Conservation (phyloP, 202 grass and related monocot genomes). For the Sporobolus alterniflorus region DNA sequence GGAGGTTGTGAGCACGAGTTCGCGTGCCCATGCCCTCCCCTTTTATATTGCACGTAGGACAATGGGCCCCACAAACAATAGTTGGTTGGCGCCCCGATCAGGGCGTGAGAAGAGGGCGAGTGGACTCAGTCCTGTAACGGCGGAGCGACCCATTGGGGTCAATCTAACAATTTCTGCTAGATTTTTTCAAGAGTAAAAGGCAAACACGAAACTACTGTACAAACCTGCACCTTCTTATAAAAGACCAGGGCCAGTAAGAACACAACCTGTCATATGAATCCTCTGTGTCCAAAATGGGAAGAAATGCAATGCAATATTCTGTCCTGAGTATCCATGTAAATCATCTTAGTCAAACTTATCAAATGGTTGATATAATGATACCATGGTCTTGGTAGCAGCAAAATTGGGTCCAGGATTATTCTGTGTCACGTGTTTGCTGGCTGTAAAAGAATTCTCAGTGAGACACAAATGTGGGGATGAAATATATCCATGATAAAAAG, state of each 20-base stretch:
- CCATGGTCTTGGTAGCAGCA: not conserved
- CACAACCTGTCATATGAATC: slow-evolving; percentile 6
- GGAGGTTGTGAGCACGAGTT: too few species aligned
- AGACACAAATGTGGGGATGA: slow-evolving; percentile 6
- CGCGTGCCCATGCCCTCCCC: too few species aligned
- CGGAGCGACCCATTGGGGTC: too few species aligned
- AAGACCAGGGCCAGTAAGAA: not conserved
- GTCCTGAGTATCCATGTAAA: not conserved
- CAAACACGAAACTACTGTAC: not conserved
- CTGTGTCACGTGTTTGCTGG: not conserved
- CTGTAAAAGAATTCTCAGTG: slow-evolving; percentile 1
- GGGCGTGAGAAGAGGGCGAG: too few species aligned
- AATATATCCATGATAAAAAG: not conserved
- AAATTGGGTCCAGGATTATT: not conserved
- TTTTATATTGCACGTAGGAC: too few species aligned
- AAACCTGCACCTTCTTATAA: not conserved
- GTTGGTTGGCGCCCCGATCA: too few species aligned
- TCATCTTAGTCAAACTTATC: not conserved
- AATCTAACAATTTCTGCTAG: not conserved
- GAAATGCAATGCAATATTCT: not conserved
- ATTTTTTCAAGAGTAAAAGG: not conserved
- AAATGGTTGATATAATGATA: not conserved
- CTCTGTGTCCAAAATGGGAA: not conserved
- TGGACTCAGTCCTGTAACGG: too few species aligned
- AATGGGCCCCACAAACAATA: too few species aligned